Base-by-base conservation (phyloP, 1,284 basidiomycete species). In the Calocybe gambosa region DNA sequence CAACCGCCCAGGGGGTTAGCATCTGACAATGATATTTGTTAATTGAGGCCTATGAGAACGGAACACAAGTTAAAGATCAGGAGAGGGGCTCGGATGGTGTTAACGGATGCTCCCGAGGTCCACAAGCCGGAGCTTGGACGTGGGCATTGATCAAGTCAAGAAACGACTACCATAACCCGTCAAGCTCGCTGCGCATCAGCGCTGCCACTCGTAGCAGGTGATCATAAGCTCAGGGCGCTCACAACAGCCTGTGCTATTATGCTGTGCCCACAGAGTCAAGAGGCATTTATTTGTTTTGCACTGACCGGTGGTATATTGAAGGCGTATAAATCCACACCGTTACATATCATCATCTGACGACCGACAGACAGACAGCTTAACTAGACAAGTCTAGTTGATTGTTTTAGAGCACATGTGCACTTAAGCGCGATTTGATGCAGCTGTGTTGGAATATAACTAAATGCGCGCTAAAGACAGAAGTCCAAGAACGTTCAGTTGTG, bases 61-160 rank as follows among this genome's bases (percentile, higher is more conserved):
- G 49, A 53, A 39, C 46, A 48, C 9, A 12, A 33, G 18, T 33
- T 23, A 7, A 26, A 36, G 31, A 37, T 23, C 21, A 18, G n/a
- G n/a, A 34, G 31, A 34, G 40, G n/a, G 16, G 18, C 9, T 29
- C 39, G 41, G 5, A n/a, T 23, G 21, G 16, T 28, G 21, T 31
- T 16, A 29, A 39, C 51, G 51, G 51, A 53, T 39, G 28, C 23
- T 45, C 9, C 51, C 51, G 51, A 46, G 43, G 49, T 50, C 49
- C 35, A 47, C 21, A 34, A 26, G 39, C 13, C 39, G 33, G 19
- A 29, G 39, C 39, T 13, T 19, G 26, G 15, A 38, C 23, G 18
- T 20, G 37, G 40, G 28, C 33, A 34, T 7, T 6, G 31, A 34
- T 16, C 13, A 5, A 34, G 31, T n/a, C n/a, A n/a, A 44, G 26